Conservation (phyloP, 192 early-diverging fungal species). For the Entomortierella parvispora region DNA sequence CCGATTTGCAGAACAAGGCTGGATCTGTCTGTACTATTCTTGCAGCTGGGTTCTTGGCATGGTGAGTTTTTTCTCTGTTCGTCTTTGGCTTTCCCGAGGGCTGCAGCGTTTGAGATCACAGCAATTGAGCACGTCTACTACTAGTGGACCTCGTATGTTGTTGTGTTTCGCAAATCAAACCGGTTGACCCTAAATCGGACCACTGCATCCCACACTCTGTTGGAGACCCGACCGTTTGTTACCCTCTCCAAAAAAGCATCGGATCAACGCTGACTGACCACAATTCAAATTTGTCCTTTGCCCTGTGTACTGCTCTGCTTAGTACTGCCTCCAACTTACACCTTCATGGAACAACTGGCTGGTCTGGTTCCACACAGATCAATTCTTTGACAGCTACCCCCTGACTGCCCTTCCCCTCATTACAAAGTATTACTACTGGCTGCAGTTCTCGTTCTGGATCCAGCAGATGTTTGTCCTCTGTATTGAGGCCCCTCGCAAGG, state of each 20-base stretch:
- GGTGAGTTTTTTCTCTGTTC: constrained; percentile 50
- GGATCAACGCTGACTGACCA: neutral
- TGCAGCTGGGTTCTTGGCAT: constrained; percentile 72
- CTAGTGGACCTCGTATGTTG: no score
- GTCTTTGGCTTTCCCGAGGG: neutral
- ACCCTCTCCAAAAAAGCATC: no score
- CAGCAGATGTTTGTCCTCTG: constrained; percentile 81
- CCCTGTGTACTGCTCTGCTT: neutral
- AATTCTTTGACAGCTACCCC: constrained; percentile 78
- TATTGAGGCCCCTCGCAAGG: constrained; percentile 78
- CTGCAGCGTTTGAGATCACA: neutral
- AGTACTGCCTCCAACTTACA: constrained; percentile 46
- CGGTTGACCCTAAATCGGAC: no score
- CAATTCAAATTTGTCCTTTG: neutral
- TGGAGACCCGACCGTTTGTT: no score
- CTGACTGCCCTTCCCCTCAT: constrained; percentile 64
- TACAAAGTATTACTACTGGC: constrained; percentile 79
- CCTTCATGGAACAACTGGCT: constrained; percentile 46
- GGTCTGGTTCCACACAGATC: constrained; percentile 72
- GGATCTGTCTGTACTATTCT: constrained; percentile 74
- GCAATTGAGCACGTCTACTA: no score
- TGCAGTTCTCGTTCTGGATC: constrained; percentile 81
- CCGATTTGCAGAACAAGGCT: constrained; percentile 81
- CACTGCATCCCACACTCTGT: no score
- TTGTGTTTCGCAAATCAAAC: no score